Evolutionary conservation across 1,284 basidiomycete genomes (phyloP).

Genomic region (Mycosarcoma maydis): DNA sequence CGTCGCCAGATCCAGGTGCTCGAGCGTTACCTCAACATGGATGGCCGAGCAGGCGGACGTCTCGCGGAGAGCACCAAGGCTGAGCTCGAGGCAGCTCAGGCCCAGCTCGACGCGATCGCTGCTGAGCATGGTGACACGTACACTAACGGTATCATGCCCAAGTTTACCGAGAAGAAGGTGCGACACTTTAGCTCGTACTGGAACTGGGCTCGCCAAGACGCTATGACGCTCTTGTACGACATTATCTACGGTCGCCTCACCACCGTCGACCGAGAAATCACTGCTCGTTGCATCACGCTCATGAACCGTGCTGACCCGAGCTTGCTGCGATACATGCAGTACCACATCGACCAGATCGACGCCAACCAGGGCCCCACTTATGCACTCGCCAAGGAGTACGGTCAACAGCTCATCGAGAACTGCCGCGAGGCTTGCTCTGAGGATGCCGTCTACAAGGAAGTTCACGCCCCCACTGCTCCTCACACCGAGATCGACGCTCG

Average conservation of each 20-base stretch:
- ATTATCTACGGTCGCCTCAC: conserved; percentile 82
- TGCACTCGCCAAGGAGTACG: conserved; percentile 93
- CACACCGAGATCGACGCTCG: conserved; percentile 90
- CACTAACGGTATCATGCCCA: conserved; percentile 91
- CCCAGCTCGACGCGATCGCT: conserved; percentile 84
- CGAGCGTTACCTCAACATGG: conserved; percentile 93
- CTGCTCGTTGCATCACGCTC: conserved; percentile 85
- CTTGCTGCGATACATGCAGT: conserved; percentile 84
- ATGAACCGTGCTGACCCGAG: conserved; percentile 88
- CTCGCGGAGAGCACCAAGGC: conserved; percentile 86
- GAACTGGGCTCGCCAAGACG: conserved; percentile 99
- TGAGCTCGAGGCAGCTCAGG: conserved; percentile 78
- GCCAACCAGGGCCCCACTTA: conserved; percentile 83
- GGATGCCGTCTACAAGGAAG: conserved; percentile 84
- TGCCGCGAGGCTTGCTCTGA: conserved; percentile 83
- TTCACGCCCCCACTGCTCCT: conserved; percentile 82
- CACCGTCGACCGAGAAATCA: conserved; percentile 77
- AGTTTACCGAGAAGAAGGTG: conserved; percentile 93
- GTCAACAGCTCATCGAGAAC: conserved; percentile 94
- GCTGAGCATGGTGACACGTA: conserved; percentile 92
- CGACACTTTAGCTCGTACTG: conserved; percentile 97
- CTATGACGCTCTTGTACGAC: conserved; percentile 88
- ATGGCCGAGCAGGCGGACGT: conserved; percentile 89
- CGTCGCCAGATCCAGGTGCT: conserved; percentile 92
- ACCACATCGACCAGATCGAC: conserved; percentile 86